Conservation (phyloP, 148 eudicot genomes). For the Silene uniflora region DNA sequence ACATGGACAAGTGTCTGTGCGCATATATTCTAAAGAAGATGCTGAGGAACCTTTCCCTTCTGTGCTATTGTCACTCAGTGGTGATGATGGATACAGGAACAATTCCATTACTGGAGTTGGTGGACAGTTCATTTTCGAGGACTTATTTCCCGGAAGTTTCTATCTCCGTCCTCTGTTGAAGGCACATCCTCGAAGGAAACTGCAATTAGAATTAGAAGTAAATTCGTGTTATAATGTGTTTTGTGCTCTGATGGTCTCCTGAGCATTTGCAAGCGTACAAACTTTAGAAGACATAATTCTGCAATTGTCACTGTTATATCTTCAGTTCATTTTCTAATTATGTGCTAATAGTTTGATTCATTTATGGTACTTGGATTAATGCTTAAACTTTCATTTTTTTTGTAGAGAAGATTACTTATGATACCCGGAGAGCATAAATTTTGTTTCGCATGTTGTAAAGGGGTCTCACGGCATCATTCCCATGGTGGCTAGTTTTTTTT, state of each 20-base stretch:
- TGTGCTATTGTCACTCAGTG: conserved; percentile 82
- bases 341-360: not conserved
- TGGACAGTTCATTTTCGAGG: conserved; percentile 62
- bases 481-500: not conserved
- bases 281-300: not conserved
- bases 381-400: not conserved
- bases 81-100: conserved; percentile 97
- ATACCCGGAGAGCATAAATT: not conserved
- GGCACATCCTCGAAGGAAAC: conserved; percentile 40
- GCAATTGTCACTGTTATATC: not conserved
- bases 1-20: conserved; percentile 85
- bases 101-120: conserved; percentile 82
- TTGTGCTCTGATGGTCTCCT: not conserved
- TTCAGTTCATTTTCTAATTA: not conserved
- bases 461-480: not conserved
- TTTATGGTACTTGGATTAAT: not conserved
- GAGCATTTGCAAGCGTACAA: not conserved
- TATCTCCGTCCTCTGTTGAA: conserved; percentile 94
- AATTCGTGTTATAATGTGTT: not conserved
- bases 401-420: not conserved
- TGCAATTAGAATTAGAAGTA: not conserved
- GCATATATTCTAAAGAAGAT: conserved; percentile 58
- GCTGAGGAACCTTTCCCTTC: conserved; percentile 78
- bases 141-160: conserved; percentile 94
- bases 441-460: not conserved